phyloP scores from a whole-genome alignment of 2,329 filamentous ascomycete genomes.

The Fusarium brachygibbosum region DNA sequence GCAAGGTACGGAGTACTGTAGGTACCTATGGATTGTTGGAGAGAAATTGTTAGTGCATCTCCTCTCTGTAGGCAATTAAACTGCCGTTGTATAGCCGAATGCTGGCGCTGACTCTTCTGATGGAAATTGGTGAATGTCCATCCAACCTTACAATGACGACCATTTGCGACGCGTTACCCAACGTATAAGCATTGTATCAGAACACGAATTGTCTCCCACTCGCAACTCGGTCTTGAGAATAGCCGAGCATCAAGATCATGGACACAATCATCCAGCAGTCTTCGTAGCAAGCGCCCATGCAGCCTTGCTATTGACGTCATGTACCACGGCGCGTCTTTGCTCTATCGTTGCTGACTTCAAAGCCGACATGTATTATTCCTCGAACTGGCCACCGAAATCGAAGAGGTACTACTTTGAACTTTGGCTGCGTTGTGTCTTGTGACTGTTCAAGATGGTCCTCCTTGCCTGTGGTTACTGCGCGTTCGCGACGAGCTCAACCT shows the following conservation, averaged over 20 bases:
- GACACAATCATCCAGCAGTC: background rate
- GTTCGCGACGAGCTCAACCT: background rate
- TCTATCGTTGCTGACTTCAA: background rate
- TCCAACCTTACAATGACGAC: no score
- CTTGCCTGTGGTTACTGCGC: no score
- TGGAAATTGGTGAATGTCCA: background rate
- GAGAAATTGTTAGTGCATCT: no score
- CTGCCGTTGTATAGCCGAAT: background rate
- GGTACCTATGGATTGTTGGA: no score
- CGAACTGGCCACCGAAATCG: background rate
- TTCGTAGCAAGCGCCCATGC: background rate
- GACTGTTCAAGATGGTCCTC: background rate
- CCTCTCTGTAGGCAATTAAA: no score
- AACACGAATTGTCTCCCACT: background rate
- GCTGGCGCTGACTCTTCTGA: no score
- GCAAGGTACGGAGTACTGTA: no score
- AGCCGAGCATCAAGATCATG: background rate
- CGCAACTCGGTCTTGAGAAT: background rate
- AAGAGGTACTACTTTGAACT: background rate
- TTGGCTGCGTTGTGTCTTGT: background rate
- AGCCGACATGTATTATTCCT: background rate
- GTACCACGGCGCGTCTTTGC: background rate
- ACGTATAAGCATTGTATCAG: no score
- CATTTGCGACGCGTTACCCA: no score
- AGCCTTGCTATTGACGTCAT: background rate